phyloP scores from a whole-genome alignment of 2,329 filamentous ascomycete species.

The Hansfordia pulvinata region DNA sequence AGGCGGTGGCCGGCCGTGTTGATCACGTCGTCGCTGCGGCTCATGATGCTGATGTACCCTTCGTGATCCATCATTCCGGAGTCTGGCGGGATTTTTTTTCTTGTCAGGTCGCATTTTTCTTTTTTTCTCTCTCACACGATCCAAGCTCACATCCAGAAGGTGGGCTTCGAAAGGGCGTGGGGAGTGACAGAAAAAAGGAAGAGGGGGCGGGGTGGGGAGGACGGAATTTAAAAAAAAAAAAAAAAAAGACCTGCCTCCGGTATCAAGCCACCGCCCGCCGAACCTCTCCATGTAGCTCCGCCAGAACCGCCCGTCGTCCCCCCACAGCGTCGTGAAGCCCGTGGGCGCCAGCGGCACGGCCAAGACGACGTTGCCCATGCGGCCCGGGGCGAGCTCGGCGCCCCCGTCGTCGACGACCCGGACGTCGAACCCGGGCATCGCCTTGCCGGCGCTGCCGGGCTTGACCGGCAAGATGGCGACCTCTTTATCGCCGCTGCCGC shows the following conservation, averaged over 20 bases:
- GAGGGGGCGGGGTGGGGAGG: too few species aligned
- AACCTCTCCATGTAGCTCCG: constrained; percentile 76
- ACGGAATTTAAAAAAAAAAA: too few species aligned
- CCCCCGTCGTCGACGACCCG: constrained; percentile 72
- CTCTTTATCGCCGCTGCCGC: constrained; percentile 24
- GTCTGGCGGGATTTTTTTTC: too few species aligned
- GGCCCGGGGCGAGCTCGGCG: constrained; percentile 52
- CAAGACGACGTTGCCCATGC: constrained; percentile 87
- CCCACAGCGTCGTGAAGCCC: constrained; percentile 74
- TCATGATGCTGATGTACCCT: constrained; percentile 52
- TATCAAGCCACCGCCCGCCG: constrained; percentile 72
- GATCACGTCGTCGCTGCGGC: constrained; percentile 69
- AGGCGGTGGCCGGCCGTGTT: constrained; percentile 92
- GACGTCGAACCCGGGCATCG: constrained; percentile 86
- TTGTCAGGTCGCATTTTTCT: too few species aligned
- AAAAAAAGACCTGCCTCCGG: constrained; percentile 40
- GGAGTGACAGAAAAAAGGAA: too few species aligned
- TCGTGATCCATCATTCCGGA: constrained; percentile 74
- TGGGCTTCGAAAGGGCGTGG: not conserved
- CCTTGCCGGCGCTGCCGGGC: constrained; percentile 78
- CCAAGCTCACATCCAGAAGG: too few species aligned
- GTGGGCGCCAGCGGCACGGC: constrained; percentile 72
- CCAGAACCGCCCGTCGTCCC: constrained; percentile 77
- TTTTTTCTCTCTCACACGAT: too few species aligned
- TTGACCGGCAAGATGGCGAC: constrained; percentile 58